Percentiles rank a stretch among this genome's conserved stretches.
Evolutionary conservation across 2,329 filamentous ascomycete genomes (phyloP).

Genomic region (Camillea tinctor): DNA sequence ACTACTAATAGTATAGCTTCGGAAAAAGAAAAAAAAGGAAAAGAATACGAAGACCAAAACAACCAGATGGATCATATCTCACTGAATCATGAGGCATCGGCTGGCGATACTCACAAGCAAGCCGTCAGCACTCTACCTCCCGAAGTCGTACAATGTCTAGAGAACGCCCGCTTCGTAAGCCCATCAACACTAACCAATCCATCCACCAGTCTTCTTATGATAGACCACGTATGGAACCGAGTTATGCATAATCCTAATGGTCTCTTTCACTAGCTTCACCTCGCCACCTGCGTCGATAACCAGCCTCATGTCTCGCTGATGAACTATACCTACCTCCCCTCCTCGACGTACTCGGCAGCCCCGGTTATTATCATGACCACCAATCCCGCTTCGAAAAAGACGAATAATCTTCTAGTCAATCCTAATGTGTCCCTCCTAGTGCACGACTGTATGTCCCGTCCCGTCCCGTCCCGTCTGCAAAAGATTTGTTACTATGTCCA

Average conservation of each 20-base stretch:
- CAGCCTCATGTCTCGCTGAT: slow-evolving; percentile 92
- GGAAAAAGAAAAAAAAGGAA: not conserved
- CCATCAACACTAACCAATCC: slow-evolving; percentile 5
- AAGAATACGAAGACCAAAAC: not conserved
- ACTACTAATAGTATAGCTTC: too few species aligned
- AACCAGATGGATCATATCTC: slow-evolving; percentile 61
- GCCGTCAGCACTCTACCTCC: slow-evolving; percentile 68
- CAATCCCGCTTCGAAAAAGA: slow-evolving; percentile 75
- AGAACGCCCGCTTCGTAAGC: slow-evolving; percentile 90
- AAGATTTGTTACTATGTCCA: not conserved
- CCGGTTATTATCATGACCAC: slow-evolving; percentile 96
- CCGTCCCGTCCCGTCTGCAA: not conserved
- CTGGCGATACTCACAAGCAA: slow-evolving; percentile 69
- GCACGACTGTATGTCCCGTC: slow-evolving; percentile 67
- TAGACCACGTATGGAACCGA: slow-evolving; percentile 5
- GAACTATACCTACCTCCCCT: slow-evolving; percentile 97
- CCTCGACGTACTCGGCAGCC: slow-evolving; percentile 63
- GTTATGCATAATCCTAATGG: slow-evolving; percentile 1
- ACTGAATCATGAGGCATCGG: slow-evolving; percentile 73
- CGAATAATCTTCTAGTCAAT: slow-evolving; percentile 77
- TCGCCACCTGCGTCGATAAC: slow-evolving; percentile 83
- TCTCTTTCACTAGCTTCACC: slow-evolving; percentile 69
- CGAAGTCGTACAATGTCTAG: slow-evolving; percentile 86
- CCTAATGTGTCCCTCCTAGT: slow-evolving; percentile 90
- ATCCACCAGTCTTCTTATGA: too few species aligned